A percentile compares a stretch with the other conserved stretches of the same genome.
These are phyloP conservation scores for Eragrostis nindensis DNA, from an alignment of 176 grass and related monocot species.

Conservation along the genomic window DNA sequence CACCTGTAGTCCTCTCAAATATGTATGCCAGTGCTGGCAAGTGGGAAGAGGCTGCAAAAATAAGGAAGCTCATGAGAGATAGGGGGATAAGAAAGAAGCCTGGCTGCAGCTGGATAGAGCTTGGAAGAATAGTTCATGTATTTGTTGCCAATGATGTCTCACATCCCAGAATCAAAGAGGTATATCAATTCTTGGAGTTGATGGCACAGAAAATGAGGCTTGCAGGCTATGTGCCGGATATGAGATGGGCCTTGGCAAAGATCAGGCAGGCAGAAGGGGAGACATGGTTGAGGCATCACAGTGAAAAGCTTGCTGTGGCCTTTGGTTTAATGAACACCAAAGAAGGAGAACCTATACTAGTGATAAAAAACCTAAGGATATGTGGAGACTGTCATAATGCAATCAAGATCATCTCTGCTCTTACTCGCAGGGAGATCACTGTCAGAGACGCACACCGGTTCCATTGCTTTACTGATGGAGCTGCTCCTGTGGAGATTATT, in stretches of 20 bases:
- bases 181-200: slow-evolving; percentile 41
- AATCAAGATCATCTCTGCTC: slow-evolving; percentile 15
- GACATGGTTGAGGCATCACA: slow-evolving; percentile 40
- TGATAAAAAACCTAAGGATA: slow-evolving; percentile 40
- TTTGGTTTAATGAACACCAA: slow-evolving; percentile 54
- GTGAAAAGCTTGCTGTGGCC: slow-evolving; percentile 57
- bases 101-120: slow-evolving; percentile 58
- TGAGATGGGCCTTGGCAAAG: slow-evolving; percentile 37
- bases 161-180: slow-evolving; percentile 48
- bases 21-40: slow-evolving; percentile 53
- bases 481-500: slow-evolving; percentile 29
- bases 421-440: slow-evolving; percentile 28
- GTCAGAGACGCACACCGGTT: slow-evolving; percentile 19
- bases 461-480: slow-evolving; percentile 10
- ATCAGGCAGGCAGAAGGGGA: slow-evolving; percentile 34
- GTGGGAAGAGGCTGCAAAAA: slow-evolving; percentile 46
- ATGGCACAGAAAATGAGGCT: slow-evolving; percentile 41
- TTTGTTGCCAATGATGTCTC: slow-evolving; percentile 53
- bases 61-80: slow-evolving; percentile 55
- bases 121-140: slow-evolving; percentile 40
- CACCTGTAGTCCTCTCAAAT: slow-evolving; percentile 50
- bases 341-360: slow-evolving; percentile 45
- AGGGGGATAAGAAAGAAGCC: slow-evolving; percentile 47
- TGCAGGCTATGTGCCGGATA: slow-evolving; percentile 43
- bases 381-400: slow-evolving; percentile 35